Evolutionary conservation across 2,329 filamentous ascomycete genomes (phyloP), one percentile per base, ranked within the genome.

Genomic region (Drechslerella stenobrocha): DNA sequence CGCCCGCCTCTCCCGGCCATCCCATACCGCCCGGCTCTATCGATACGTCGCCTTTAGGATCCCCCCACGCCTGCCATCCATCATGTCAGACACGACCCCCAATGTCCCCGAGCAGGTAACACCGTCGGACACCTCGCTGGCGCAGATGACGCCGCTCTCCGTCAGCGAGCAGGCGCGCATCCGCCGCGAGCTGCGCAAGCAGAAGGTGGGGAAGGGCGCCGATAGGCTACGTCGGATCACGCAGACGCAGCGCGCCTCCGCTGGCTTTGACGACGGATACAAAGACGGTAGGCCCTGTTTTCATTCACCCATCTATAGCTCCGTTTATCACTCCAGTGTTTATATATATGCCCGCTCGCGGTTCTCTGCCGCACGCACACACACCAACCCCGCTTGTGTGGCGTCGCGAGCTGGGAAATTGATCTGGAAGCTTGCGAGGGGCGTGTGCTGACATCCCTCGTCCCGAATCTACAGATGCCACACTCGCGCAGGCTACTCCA

Each of bases 111-210:
- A 67, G 23, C 55, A 50, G 24, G 55, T 55, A 13, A 67, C 63
- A 22, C 63, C 63, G 1, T 67, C 63, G 15, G 63, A 67, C 37
- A 51, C 44, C 50, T 67, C 63, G 26, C 55, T 67, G 44, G 63
- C 63, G 63, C 63, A 67, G 46, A 60, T 67, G 51, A 72, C 71
- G 28, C 66, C 70, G 22, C 70, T 73, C 13, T 70, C 69, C 18
- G 56, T 83, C 2, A 77, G 81, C 23, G 83, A 87, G 70, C 85
- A 89, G 76, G 86, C 86, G 34, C 84, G 88, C 46, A 80, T 89
- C 61, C 86, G 89, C 72, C 89, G 90, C 76, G 88, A 91, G 76
- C 84, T 87, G 35, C 83, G 88, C 48, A 86, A 90, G 75, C 88
- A 87, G 61, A 92, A 91, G 80, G 85, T 91, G 77, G 83, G 82